These are phyloP conservation scores for Clavariopsis aquatica DNA, from an alignment of 495 filamentous ascomycete genomes.

Conservation along the genomic window DNA sequence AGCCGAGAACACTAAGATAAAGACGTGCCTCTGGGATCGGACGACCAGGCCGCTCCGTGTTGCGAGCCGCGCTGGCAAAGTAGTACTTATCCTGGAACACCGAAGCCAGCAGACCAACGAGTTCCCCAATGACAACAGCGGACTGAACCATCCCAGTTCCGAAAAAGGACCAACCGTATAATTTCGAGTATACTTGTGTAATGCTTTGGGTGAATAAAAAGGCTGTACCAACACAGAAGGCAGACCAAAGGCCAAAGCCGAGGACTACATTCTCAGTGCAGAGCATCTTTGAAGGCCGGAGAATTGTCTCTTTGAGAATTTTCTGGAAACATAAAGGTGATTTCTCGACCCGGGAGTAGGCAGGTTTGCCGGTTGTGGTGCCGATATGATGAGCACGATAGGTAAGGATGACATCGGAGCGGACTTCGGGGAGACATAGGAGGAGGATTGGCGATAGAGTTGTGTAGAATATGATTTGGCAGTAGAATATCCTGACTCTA, in stretches of 20 bases:
- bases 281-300: slow-evolving; percentile 51
- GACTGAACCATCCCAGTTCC: slow-evolving; percentile 41
- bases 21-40: slow-evolving; percentile 44
- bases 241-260: slow-evolving; percentile 53
- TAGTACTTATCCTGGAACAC: slow-evolving; percentile 38
- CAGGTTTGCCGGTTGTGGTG: slow-evolving; percentile 36
- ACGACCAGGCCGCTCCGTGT: slow-evolving; percentile 28
- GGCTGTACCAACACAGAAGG: slow-evolving; percentile 55
- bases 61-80: slow-evolving; percentile 32
- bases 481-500: slow-evolving; percentile 49
- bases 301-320: slow-evolving; percentile 36
- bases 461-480: slow-evolving; percentile 52
- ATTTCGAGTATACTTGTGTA: slow-evolving; percentile 38
- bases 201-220: slow-evolving; percentile 50
- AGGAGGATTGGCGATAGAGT: slow-evolving; percentile 47
- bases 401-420: slow-evolving; percentile 48
- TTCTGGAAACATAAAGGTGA: slow-evolving; percentile 36
- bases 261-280: slow-evolving; percentile 58
- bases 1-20: slow-evolving; percentile 40
- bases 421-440: slow-evolving; percentile 50
- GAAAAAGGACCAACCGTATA: slow-evolving; percentile 41
- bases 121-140: slow-evolving; percentile 44
- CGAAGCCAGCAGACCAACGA: slow-evolving; percentile 37
- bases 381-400: slow-evolving; percentile 7
- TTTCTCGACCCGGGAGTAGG: slow-evolving; percentile 49